Evolutionary conservation across 2,329 filamentous ascomycete species (phyloP).

Genomic region (Arthrobotrys conoides): DNA sequence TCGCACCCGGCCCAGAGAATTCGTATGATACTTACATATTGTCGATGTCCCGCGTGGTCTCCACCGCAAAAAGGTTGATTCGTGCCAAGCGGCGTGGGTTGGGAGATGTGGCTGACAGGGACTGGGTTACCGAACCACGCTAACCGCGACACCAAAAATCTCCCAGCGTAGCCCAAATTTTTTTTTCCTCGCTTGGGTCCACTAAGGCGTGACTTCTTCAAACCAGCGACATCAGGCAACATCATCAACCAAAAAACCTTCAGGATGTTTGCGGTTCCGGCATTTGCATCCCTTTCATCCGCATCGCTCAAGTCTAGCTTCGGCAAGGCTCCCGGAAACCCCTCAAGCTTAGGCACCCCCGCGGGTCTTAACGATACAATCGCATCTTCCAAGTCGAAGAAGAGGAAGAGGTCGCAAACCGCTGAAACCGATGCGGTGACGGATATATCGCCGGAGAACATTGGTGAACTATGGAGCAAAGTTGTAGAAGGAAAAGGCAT

Average conservation of each 20-base stretch:
- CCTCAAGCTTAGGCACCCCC: conserved; percentile 64
- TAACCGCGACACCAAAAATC: conserved; percentile 43
- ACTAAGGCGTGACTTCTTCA: conserved; percentile 59
- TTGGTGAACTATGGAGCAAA: conserved; percentile 82
- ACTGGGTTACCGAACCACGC: conserved; percentile 52
- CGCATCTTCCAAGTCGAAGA: conserved; percentile 72
- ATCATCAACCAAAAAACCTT: conserved; percentile 67
- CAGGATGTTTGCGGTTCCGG: conserved; percentile 67
- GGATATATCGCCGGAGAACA: conserved; percentile 77
- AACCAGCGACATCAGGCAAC: conserved; percentile 67
- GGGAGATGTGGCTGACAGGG: conserved; percentile 52
- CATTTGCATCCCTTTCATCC: conserved; percentile 68
- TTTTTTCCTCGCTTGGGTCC: conserved; percentile 46
- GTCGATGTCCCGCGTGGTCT: conserved; percentile 56
- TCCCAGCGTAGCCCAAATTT: conserved; percentile 3
- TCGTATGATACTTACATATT: conserved; percentile 59
- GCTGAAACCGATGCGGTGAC: conserved; percentile 64
- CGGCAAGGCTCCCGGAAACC: conserved; percentile 65
- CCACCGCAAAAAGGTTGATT: conserved; percentile 35
- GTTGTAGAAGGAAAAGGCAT: conserved; percentile 79
- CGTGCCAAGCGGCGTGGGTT: conserved; percentile 51
- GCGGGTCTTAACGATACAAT: conserved; percentile 71
- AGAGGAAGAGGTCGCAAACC: conserved; percentile 67
- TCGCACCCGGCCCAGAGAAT: conserved; percentile 43
- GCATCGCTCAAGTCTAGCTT: conserved; percentile 68